These are phyloP conservation scores for Biscogniauxia marginata DNA, from an alignment of 2,329 filamentous ascomycete species.

Conservation along the genomic window DNA sequence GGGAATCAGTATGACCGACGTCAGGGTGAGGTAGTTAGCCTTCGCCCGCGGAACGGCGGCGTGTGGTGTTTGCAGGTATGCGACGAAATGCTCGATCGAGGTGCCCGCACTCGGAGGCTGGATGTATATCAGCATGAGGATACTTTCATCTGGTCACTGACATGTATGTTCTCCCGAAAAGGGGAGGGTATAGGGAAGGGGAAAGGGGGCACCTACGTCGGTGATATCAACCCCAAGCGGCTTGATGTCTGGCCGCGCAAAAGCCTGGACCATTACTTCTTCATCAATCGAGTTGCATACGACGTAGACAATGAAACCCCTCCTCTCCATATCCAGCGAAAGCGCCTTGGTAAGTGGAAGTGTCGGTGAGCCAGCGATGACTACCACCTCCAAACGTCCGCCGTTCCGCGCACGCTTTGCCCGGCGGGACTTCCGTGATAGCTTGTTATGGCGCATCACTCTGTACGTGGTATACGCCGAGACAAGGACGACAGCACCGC, in stretches of 20 bases:
- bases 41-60: slow-evolving; percentile 73
- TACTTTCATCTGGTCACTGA: neutral
- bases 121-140: neutral
- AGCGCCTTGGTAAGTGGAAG: slow-evolving; percentile 82
- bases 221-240: slow-evolving; percentile 81
- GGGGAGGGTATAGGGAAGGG: neutral
- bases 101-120: slow-evolving; percentile 67
- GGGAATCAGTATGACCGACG: slow-evolving; percentile 80
- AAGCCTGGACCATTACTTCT: slow-evolving; percentile 71
- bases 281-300: slow-evolving; percentile 85
- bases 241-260: slow-evolving; percentile 78
- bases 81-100: slow-evolving; percentile 69
- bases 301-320: slow-evolving; percentile 91
- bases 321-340: slow-evolving; percentile 80
- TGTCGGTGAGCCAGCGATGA: slow-evolving; percentile 84
- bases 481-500: slow-evolving; percentile 68
- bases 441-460: slow-evolving; percentile 50
- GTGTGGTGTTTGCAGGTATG: slow-evolving; percentile 72
- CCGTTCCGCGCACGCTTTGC: slow-evolving; percentile 80
- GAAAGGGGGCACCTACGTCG: slow-evolving; percentile 54
- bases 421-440: slow-evolving; percentile 66
- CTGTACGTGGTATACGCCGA: slow-evolving; percentile 63
- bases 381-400: slow-evolving; percentile 79
- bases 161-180: neutral
- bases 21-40: slow-evolving; percentile 72